Conservation (phyloP, 768 basidiomycete species). For the Coprinopsis sp. region DNA sequence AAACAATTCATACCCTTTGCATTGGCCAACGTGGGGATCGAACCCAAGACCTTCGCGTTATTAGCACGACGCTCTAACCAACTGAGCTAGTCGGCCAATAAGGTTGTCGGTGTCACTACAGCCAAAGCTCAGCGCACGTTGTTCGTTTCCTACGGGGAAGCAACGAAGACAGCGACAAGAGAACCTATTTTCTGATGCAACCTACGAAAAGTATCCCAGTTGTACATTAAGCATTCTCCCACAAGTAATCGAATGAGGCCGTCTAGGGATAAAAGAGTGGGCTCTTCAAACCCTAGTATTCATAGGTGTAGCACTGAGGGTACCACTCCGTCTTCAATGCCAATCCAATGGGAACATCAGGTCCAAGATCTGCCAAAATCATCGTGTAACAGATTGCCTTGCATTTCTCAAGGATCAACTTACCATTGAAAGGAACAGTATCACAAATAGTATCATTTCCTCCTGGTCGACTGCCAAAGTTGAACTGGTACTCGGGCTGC, state of each 20-base stretch:
- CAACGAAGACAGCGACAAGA: too few relatives aligned
- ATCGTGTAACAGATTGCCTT: background rate
- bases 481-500: slow-evolving; percentile 1
- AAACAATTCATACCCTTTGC: too few relatives aligned
- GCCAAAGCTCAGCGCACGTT: too few relatives aligned
- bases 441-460: slow-evolving; percentile 4
- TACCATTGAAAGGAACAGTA: slow-evolving; percentile 5
- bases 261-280: too few relatives aligned
- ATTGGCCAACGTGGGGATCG: slow-evolving; percentile 20
- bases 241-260: too few relatives aligned
- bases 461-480: slow-evolving; percentile 1
- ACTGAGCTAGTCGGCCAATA: slow-evolving; percentile 83
- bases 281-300: slow-evolving; percentile 44
- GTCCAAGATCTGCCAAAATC: slow-evolving; percentile 1
- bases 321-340: slow-evolving; percentile 10
- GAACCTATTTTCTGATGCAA: too few relatives aligned
- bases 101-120: too few relatives aligned
- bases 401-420: background rate
- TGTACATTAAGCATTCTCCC: too few relatives aligned
- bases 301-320: slow-evolving; percentile 11
- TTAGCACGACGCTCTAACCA: slow-evolving; percentile 86
- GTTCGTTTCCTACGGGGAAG: too few relatives aligned
- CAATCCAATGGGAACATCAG: slow-evolving; percentile 7
- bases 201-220: too few relatives aligned
- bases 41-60: slow-evolving; percentile 64